Base-by-base conservation (phyloP, 257 asterid genomes). In the Solanum etuberosum region DNA sequence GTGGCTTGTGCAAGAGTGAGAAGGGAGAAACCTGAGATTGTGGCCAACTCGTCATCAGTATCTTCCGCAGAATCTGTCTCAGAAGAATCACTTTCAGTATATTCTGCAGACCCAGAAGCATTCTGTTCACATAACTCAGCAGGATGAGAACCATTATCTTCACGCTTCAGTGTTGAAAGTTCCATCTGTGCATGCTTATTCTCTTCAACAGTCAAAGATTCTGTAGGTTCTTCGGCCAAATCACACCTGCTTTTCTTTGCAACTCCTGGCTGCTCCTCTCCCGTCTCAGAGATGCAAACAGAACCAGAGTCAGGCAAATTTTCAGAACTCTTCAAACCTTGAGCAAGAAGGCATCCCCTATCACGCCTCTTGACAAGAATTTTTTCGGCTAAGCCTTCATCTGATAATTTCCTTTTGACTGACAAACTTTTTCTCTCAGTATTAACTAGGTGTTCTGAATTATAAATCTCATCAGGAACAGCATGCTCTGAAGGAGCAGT, bases 51-150 rank as follows among this genome's bases (percentile, higher is more conserved):
- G 5, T 92, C 98, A 91, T 96, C 98, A 54, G 97, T 91, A 91
- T 95, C 99, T 5, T 95, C 98, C 83, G 89, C 76, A 85, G 99
- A 94, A 91, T 96, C 98, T n/a, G 98, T 92, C 84, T 93, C 98
- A 31, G 97, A 94, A 91, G 98, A 93, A 92, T 96, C 99, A 25
- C 98, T 96, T 93, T 95, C 99, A 57, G 98, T 95, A 90, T 93
- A 97, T 90, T 96, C 99, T 16, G 96, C 92, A 85, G 98, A 95
- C 18, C 92, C 98, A 80, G 97, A 93, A 74, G 88, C 89, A 85
- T 88, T 93, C 88, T 93, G 95, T 89, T 93, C 97, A 87, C 92
- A 93, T 67, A 78, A 86, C 84, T 90, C 95, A 86, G 90, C 93
- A 90, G 83, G 88, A 84, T 87, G 89, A 61, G 87, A 89, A 70